phyloP scores from a whole-genome alignment of 1,284 basidiomycete species.

The Sanghuangporus sanghuang region DNA sequence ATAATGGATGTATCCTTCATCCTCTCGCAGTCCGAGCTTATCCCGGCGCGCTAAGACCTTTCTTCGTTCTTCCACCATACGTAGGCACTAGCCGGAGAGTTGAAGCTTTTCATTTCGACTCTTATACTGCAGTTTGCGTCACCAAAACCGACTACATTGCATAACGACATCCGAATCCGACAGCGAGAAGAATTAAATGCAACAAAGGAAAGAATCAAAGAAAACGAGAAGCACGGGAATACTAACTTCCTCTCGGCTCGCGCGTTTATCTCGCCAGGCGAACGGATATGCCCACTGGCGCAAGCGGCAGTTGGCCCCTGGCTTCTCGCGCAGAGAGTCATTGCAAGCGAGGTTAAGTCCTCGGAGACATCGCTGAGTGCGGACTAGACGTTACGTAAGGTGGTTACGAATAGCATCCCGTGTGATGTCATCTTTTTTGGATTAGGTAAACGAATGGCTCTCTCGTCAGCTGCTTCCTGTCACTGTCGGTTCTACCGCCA shows the following conservation, averaged over 20 bases:
- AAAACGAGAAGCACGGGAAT: background rate
- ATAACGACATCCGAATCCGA: background rate
- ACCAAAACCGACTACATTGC: background rate
- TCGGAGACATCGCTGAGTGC: too few relatives aligned
- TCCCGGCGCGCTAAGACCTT: background rate
- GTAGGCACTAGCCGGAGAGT: background rate
- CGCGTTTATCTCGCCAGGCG: too few relatives aligned
- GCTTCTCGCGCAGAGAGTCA: too few relatives aligned
- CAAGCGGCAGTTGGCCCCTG: too few relatives aligned
- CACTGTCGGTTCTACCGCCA: too few relatives aligned
- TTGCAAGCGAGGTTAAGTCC: too few relatives aligned
- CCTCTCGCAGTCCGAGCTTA: background rate
- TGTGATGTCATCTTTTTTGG: too few relatives aligned
- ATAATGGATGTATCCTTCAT: background rate
- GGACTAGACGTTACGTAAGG: too few relatives aligned
- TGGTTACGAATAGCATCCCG: too few relatives aligned
- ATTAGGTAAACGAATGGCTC: too few relatives aligned
- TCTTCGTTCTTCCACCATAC: background rate
- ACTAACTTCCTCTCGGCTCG: background rate
- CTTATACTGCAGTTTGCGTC: background rate
- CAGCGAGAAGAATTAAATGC: background rate
- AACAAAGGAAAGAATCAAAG: background rate
- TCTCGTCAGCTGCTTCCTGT: too few relatives aligned
- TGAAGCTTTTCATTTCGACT: background rate
- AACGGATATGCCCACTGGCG: too few relatives aligned